Conservation (phyloP, 306 rosid genomes). For the Crataegus laevigata region DNA sequence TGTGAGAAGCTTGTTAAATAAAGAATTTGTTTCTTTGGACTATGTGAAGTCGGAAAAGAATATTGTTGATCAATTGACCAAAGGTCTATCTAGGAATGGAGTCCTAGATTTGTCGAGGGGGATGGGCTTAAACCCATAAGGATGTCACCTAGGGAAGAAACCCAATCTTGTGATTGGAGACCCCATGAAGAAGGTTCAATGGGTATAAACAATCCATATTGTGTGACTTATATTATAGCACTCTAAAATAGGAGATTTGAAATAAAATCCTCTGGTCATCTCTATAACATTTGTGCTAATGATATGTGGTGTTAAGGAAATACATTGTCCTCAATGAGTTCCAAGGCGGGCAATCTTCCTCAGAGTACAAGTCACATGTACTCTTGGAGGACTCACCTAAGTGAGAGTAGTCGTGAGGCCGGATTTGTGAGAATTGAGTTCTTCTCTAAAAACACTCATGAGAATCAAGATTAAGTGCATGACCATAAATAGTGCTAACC, state of each 20-base stretch:
- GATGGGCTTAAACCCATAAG: neutral
- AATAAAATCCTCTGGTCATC: neutral
- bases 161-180: neutral
- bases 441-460: neutral
- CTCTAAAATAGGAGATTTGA: neutral
- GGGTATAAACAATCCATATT: neutral
- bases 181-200: neutral
- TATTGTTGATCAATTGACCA: neutral
- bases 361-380: neutral
- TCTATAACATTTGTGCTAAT: neutral
- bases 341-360: neutral
- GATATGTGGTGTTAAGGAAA: neutral
- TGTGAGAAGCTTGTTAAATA: neutral
- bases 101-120: neutral
- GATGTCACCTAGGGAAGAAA: neutral
- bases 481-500: neutral
- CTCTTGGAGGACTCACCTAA: neutral
- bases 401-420: neutral
- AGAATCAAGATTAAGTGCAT: neutral
- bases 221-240: neutral
- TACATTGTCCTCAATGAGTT: neutral
- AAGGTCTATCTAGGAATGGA: neutral
- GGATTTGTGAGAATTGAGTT: neutral
- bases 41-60: neutral
- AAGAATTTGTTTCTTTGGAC: neutral